Percentiles rank a stretch among this genome's conserved stretches.
Conservation (phyloP, 1,284 basidiomycete species). For the Xerocomus minutiporus region DNA sequence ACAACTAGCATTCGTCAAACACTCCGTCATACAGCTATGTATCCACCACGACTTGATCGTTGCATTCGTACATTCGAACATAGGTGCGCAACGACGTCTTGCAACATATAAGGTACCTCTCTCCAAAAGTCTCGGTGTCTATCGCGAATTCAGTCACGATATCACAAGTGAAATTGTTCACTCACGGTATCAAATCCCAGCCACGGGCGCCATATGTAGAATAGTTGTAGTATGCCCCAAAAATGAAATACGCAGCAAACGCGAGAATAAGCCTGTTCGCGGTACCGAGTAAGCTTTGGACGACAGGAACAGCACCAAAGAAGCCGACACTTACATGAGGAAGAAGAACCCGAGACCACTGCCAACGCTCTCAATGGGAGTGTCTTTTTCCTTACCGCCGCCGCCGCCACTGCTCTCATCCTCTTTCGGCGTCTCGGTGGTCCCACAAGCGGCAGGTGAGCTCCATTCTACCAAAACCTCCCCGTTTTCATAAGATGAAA, state of each 20-base stretch:
- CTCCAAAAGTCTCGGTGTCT: conserved; percentile 86
- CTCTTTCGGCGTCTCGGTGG: conserved; percentile 31
- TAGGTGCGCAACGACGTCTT: conserved; percentile 70
- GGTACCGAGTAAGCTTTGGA: background rate
- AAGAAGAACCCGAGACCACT: conserved; percentile 82
- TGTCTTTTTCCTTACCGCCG: conserved; percentile 30
- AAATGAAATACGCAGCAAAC: conserved; percentile 60
- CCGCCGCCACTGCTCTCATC: conserved; percentile 37
- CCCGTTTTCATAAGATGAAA: conserved; percentile 58
- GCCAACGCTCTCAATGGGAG: conserved; percentile 44
- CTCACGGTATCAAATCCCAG: conserved; percentile 74
- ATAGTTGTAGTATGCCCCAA: conserved; percentile 82
- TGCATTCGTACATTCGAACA: conserved; percentile 67
- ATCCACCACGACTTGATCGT: conserved; percentile 63
- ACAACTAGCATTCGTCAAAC: conserved; percentile 5
- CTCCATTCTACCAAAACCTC: conserved; percentile 57
- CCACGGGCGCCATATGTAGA: conserved; percentile 78
- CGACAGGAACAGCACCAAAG: background rate
- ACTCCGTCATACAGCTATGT: conserved; percentile 60
- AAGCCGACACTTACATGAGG: conserved; percentile 54
- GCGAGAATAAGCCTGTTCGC: conserved; percentile 57
- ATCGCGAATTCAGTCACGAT: conserved; percentile 8
- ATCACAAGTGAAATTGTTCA: conserved; percentile 11
- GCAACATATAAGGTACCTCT: conserved; percentile 79
- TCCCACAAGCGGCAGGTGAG: conserved; percentile 47